phyloP scores from a whole-genome alignment of 805 yeast genomes.

The Lachancea lanzarotensis region DNA sequence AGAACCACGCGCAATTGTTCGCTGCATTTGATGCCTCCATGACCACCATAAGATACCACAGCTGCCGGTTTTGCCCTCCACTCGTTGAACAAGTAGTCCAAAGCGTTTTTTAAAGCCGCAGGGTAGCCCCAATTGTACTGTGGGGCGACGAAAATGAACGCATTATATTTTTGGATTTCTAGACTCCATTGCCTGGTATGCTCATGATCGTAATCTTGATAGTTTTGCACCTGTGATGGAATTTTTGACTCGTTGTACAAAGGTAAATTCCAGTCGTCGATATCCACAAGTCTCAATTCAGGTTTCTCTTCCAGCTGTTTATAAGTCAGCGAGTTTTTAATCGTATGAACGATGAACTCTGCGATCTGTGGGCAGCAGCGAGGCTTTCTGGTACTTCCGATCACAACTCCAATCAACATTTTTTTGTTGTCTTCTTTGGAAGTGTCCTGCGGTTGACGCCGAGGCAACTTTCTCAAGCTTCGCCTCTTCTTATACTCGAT shows the following conservation, averaged over 20 bases:
- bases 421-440: no score
- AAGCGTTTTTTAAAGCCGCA: constrained; percentile 34
- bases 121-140: constrained; percentile 37
- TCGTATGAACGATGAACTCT: constrained; percentile 12
- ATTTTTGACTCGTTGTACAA: constrained; percentile 27
- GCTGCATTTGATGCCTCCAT: constrained; percentile 28
- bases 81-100: constrained; percentile 33
- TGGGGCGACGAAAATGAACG: constrained; percentile 33
- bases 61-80: constrained; percentile 33
- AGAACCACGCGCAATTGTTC: constrained; percentile 24
- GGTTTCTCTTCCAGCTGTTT: neutral
- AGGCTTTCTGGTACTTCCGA: constrained; percentile 16
- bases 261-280: constrained; percentile 27
- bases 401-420: constrained; percentile 13
- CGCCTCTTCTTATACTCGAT: no score
- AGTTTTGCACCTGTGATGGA: constrained; percentile 20
- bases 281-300: constrained; percentile 25
- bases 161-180: constrained; percentile 21
- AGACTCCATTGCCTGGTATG: constrained; percentile 27
- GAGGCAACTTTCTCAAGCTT: no score
- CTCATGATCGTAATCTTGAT: constrained; percentile 20
- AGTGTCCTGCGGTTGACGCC: no score
- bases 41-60: constrained; percentile 31
- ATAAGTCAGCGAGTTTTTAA: constrained; percentile 2
- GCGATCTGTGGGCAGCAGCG: constrained; percentile 16